Evolutionary conservation across 257 asterid species (phyloP), one percentile per base, ranked within the genome.

Genomic region (Paraleonurus japonicus): DNA sequence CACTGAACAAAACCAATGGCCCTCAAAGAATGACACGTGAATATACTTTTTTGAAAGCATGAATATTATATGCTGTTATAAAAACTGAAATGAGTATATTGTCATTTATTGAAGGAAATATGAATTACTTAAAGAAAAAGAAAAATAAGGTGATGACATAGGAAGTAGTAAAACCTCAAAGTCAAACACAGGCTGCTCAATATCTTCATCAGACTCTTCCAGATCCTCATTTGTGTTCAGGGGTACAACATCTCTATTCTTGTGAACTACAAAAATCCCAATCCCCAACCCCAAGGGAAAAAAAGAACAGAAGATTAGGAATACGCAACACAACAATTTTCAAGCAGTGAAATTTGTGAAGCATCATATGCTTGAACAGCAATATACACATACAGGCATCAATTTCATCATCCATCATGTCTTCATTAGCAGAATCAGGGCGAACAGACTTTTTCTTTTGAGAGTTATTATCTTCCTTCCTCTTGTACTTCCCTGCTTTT

Each of bases 131-230:
- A 8, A 57, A 22, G n/a, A 48, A 5, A 39, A 5, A 8, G 16
- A 9, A 61, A 35, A 65, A 20, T 41, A 41, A 16, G 4, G 50
- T 68, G 20, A 60, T 10, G 15, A 61, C n/a, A 45, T n/a, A 7
- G 28, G 66, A 22, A 35, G 22, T 4, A 39, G 71, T 48, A 17
- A 51, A 79, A 94, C 99, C 98, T 91, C 86, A 24, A 91, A 67
- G 77, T 85, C 85, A 55, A 84, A 80, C 50, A 94, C 99, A 0
- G 96, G 90, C 60, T 81, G 89, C 75, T 94, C 99, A 23, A 62
- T 39, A 67, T 89, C 99, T 71, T 86, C 98, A 76, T 89, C 99
- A 9, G 99, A 86, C 6, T 83, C 95, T 12, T 61, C 93, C 32
- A 69, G 61, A 67, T 82, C 93, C 65, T 81, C 88, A 17, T 84